Evolutionary conservation across 495 filamentous ascomycete species (phyloP).

Genomic region (Hypoxylon cercidicola): DNA sequence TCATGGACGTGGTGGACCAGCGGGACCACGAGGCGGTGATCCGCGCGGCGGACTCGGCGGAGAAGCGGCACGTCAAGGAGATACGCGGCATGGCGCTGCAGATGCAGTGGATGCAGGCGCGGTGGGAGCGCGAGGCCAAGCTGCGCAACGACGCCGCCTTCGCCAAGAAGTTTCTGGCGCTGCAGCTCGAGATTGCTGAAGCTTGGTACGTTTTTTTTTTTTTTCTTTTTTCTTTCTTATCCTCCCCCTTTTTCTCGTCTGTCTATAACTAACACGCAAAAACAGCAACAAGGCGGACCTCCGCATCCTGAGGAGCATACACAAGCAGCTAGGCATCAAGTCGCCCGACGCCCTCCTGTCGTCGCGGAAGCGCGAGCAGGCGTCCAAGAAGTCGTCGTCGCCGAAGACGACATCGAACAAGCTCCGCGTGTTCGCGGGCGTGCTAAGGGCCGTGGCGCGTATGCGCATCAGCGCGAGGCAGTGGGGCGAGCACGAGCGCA

Average conservation of each 20-base stretch:
- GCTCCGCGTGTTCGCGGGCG: conserved; percentile 46
- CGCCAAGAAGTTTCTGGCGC: conserved; percentile 78
- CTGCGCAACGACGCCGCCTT: conserved; percentile 81
- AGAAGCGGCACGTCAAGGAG: conserved; percentile 79
- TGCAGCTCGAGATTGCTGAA: conserved; percentile 82
- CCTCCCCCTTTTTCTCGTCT: too few relatives aligned
- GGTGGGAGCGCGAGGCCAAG: conserved; percentile 78
- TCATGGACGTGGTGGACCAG: conserved; percentile 49
- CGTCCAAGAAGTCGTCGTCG: conserved; percentile 6
- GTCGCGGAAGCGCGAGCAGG: conserved; percentile 23
- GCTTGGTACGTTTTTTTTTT: conserved; percentile 76
- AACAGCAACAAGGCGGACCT: conserved; percentile 91
- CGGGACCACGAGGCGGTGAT: conserved; percentile 56
- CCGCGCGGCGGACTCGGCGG: conserved; percentile 60
- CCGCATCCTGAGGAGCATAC: conserved; percentile 79
- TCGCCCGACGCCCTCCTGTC: conserved; percentile 38
- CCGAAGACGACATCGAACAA: conserved; percentile 36
- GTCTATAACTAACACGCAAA: conserved; percentile 25
- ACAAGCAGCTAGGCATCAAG: conserved; percentile 54
- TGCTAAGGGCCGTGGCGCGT: conserved; percentile 54
- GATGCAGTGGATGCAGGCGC: conserved; percentile 86
- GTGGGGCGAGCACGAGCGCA: conserved; percentile 54
- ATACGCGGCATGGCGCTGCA: conserved; percentile 85
- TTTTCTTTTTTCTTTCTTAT: conserved; percentile 27
- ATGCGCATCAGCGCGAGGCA: conserved; percentile 52